These are phyloP conservation scores for Geotrichum carabidarum DNA, from an alignment of 1,139 yeast species.

Conservation along the genomic window DNA sequence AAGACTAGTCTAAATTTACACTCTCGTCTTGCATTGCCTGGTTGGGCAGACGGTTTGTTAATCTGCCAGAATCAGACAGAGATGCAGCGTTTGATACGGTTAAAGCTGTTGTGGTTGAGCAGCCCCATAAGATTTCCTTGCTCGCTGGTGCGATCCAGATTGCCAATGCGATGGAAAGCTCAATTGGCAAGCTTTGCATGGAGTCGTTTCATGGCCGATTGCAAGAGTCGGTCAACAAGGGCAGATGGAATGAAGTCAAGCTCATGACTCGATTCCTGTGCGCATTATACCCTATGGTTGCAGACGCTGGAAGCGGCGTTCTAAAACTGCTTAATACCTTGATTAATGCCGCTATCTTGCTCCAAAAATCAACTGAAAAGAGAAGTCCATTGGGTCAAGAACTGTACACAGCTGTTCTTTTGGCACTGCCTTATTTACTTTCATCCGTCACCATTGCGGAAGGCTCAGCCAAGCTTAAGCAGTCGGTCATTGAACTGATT, in stretches of 20 bases:
- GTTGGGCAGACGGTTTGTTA: slow-evolving; percentile 49
- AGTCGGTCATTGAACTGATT: slow-evolving; percentile 20
- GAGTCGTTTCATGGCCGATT: slow-evolving; percentile 64
- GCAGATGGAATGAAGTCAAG: slow-evolving; percentile 64
- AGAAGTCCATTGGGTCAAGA: slow-evolving; percentile 56
- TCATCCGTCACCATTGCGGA: slow-evolving; percentile 15
- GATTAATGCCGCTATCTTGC: slow-evolving; percentile 51
- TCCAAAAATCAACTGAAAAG: slow-evolving; percentile 41
- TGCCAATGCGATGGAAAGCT: slow-evolving; percentile 60
- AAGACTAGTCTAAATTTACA: slow-evolving; percentile 24
- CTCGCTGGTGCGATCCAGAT: slow-evolving; percentile 65
- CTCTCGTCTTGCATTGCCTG: slow-evolving; percentile 46
- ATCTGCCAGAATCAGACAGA: slow-evolving; percentile 49
- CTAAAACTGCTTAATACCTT: slow-evolving; percentile 51
- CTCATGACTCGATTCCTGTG: slow-evolving; percentile 66
- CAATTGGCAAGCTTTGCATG: slow-evolving; percentile 64
- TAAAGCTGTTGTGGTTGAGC: slow-evolving; percentile 70
- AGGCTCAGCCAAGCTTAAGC: slow-evolving; percentile 4
- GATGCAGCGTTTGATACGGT: slow-evolving; percentile 50
- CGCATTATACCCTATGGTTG: slow-evolving; percentile 55
- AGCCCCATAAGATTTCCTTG: slow-evolving; percentile 80
- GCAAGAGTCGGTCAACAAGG: slow-evolving; percentile 49
- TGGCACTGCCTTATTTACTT: slow-evolving; percentile 58
- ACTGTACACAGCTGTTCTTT: slow-evolving; percentile 56
- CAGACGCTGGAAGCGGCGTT: slow-evolving; percentile 43